phyloP scores from a whole-genome alignment of 2,329 filamentous ascomycete species.

The Diaporthe batatas region DNA sequence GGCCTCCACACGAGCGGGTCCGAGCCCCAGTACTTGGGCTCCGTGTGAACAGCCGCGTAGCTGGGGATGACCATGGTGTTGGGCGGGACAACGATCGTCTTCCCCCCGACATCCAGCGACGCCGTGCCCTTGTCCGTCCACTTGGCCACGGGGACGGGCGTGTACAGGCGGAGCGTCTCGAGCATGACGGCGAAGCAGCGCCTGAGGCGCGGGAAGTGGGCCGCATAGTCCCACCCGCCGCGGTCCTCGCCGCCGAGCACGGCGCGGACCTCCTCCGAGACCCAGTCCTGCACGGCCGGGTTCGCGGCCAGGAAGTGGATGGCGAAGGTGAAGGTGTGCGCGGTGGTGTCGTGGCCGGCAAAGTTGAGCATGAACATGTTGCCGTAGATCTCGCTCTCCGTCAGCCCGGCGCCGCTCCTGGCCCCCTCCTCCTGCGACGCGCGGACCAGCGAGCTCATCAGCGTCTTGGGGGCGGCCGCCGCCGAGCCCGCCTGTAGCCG shows the following conservation, averaged over 20 bases:
- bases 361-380: conserved; percentile 64
- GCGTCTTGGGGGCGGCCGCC: background rate
- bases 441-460: conserved; percentile 25
- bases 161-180: conserved; percentile 59
- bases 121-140: background rate
- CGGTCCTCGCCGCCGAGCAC: conserved; percentile 43
- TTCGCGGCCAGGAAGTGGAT: conserved; percentile 59
- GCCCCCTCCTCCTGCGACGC: conserved; percentile 21
- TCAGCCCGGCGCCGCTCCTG: conserved; percentile 45
- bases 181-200: conserved; percentile 56
- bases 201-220: conserved; percentile 56
- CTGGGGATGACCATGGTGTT: conserved; percentile 45
- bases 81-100: conserved; percentile 43
- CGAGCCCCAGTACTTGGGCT: conserved; percentile 47
- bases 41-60: conserved; percentile 45
- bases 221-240: conserved; percentile 51
- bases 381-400: conserved; percentile 60
- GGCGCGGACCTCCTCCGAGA: conserved; percentile 54
- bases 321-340: conserved; percentile 58
- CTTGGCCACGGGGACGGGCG: conserved; percentile 46
- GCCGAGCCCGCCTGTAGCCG: background rate
- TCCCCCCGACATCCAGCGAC: conserved; percentile 38
- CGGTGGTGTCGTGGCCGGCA: conserved; percentile 65
- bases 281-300: conserved; percentile 60
- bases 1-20: conserved; percentile 47